These are phyloP conservation scores for Linderina pennispora DNA, from an alignment of 192 early-diverging fungal genomes.

Conservation along the genomic window DNA sequence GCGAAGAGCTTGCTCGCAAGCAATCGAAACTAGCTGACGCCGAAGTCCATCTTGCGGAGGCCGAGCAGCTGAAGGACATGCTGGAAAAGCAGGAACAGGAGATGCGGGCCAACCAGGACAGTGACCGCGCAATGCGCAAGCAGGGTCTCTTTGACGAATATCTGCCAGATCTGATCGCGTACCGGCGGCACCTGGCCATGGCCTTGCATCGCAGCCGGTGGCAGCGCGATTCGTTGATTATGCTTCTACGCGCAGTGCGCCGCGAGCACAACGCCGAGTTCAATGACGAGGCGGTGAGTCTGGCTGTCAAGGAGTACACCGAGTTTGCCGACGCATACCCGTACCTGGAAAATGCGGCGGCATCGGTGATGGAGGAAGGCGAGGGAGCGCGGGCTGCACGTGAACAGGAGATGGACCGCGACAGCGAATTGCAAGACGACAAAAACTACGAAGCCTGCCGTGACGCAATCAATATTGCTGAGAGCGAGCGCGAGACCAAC, in stretches of 20 bases:
- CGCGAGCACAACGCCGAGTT: slow-evolving; percentile 65
- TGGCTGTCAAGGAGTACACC: slow-evolving; percentile 54
- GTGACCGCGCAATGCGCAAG: slow-evolving; percentile 8
- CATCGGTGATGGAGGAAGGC: slow-evolving; percentile 32
- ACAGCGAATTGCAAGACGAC: slow-evolving; percentile 26
- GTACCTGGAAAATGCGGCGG: slow-evolving; percentile 21
- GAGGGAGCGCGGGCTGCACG: slow-evolving; percentile 17
- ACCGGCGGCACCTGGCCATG: slow-evolving; percentile 12
- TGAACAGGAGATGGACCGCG: slow-evolving; percentile 17
- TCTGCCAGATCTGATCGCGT: slow-evolving; percentile 8
- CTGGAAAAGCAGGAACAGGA: slow-evolving; percentile 21
- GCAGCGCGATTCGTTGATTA: slow-evolving; percentile 23
- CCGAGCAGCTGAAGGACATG: slow-evolving; percentile 21
- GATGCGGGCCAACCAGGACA: background rate
- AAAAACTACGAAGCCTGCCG: slow-evolving; percentile 13
- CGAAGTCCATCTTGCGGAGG: slow-evolving; percentile 7
- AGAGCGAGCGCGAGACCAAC: slow-evolving; percentile 15
- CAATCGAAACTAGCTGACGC: slow-evolving; percentile 4
- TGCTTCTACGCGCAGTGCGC: slow-evolving; percentile 46
- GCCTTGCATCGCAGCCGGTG: slow-evolving; percentile 18
- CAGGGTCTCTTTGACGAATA: slow-evolving; percentile 31
- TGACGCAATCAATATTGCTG: slow-evolving; percentile 16
- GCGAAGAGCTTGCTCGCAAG: slow-evolving; percentile 11
- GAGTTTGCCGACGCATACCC: slow-evolving; percentile 49
- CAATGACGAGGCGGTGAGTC: slow-evolving; percentile 63